A percentile compares a stretch with the other conserved stretches of the same genome.
These are phyloP conservation scores for Phytopythium kandeliae DNA, from an alignment of 352 stramenopile genomes.

Conservation along the genomic window DNA sequence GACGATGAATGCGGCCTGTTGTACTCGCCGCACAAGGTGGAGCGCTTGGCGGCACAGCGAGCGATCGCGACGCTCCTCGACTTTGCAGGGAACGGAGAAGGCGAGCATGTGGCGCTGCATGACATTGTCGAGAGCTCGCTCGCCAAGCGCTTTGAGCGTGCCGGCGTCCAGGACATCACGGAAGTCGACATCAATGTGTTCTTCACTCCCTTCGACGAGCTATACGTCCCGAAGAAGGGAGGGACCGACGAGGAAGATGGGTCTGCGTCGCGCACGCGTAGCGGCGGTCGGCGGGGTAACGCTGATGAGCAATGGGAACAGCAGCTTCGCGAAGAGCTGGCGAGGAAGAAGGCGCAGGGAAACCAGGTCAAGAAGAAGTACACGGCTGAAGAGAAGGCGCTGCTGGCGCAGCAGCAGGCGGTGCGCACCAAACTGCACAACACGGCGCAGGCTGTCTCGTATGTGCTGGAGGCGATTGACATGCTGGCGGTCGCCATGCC, in stretches of 20 bases:
- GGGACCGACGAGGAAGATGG: conserved; percentile 16
- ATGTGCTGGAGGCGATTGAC: conserved; percentile 52
- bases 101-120: conserved; percentile 65
- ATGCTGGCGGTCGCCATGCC: conserved; percentile 50
- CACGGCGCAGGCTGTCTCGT: conserved; percentile 31
- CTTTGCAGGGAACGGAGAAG: conserved; percentile 77
- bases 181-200: conserved; percentile 59
- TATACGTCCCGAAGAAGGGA: conserved; percentile 64
- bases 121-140: conserved; percentile 62
- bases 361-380: conserved; percentile 39
- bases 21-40: conserved; percentile 36
- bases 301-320: conserved; percentile 86
- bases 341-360: conserved; percentile 40
- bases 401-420: conserved; percentile 54
- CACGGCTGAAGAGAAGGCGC: conserved; percentile 47
- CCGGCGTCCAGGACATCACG: conserved; percentile 45
- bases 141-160: conserved; percentile 39
- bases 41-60: conserved; percentile 63
- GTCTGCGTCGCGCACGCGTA: conserved; percentile 10
- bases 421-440: conserved; percentile 41
- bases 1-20: conserved; percentile 38
- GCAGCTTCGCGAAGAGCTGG: conserved; percentile 75
- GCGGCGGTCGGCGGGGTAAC: conserved; percentile 45
- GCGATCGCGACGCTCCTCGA: conserved; percentile 65
- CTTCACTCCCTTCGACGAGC: conserved; percentile 56